A percentile compares a stretch with the other conserved stretches of the same genome.
Evolutionary conservation across 1,284 basidiomycete genomes (phyloP).

Genomic region (Gymnopus androsaceus): DNA sequence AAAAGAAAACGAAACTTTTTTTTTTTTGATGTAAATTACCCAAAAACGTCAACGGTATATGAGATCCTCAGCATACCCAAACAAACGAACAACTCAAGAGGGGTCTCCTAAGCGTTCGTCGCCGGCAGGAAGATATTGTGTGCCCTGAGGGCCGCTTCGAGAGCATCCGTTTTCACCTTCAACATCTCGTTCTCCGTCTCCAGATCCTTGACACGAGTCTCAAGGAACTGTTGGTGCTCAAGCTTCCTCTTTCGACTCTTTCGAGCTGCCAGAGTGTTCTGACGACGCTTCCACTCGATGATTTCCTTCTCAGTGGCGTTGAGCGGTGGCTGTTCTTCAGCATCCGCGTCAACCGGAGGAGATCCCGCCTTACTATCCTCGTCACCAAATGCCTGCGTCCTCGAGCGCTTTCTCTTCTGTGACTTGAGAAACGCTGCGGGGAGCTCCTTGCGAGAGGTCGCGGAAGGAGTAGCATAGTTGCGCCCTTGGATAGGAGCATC

Average conservation of each 20-base stretch:
- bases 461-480: conserved; percentile 53
- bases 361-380: conserved; percentile 33
- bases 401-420: conserved; percentile 48
- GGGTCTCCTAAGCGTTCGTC: background rate
- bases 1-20: background rate
- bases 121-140: background rate
- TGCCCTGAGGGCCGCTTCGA: conserved; percentile 25
- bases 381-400: conserved; percentile 48
- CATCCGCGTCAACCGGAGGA: conserved; percentile 24
- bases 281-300: conserved; percentile 76
- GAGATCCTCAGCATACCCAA: background rate
- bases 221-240: conserved; percentile 66
- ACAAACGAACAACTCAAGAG: background rate
- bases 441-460: conserved; percentile 55
- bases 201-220: conserved; percentile 51
- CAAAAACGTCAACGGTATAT: background rate
- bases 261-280: conserved; percentile 81
- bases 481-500: conserved; percentile 56
- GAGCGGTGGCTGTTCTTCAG: conserved; percentile 29
- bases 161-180: conserved; percentile 53
- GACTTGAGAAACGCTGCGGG: conserved; percentile 48
- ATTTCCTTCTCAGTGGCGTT: conserved; percentile 56
- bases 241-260: conserved; percentile 76
- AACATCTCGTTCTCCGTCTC: conserved; percentile 56
- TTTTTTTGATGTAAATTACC: background rate